These are phyloP conservation scores for Plasmodium inui DNA, from an alignment of 169 alveolate genomes.

Conservation along the genomic window DNA sequence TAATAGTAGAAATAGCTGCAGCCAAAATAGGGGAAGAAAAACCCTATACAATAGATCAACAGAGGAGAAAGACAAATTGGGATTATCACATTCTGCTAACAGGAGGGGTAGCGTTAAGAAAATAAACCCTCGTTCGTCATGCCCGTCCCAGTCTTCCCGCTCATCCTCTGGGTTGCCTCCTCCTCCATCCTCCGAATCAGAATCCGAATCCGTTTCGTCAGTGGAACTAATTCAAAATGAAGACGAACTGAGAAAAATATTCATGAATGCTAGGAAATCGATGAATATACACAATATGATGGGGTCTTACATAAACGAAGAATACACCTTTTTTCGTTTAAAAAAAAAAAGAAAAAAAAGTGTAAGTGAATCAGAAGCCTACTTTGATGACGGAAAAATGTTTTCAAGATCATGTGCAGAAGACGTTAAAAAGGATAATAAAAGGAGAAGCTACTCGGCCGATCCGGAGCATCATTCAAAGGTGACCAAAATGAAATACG, in stretches of 20 bases:
- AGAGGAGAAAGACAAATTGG: neutral
- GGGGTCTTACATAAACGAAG: conserved; percentile 13
- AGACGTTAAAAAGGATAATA: neutral
- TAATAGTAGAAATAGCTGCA: neutral
- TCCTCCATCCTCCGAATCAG: conserved; percentile 20
- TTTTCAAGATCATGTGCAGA: neutral
- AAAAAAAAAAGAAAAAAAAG: conserved; percentile 44
- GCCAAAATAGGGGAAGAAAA: neutral
- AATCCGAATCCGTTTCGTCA: conserved; percentile 5
- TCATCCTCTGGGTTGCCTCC: neutral
- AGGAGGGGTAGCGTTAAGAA: neutral
- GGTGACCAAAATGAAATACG: conserved; percentile 9
- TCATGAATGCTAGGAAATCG: conserved; percentile 70
- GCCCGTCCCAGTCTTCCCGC: neutral
- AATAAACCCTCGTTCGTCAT: neutral
- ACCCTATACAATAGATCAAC: neutral
- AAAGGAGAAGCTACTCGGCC: conserved; percentile 74
- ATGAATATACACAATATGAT: conserved; percentile 67
- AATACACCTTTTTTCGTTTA: neutral
- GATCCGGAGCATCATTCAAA: conserved; percentile 28
- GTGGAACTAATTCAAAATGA: conserved; percentile 71
- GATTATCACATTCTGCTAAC: neutral
- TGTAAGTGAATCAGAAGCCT: conserved; percentile 66
- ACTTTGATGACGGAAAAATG: conserved; percentile 35
- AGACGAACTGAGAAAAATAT: conserved; percentile 56